Percentiles rank a stretch among this genome's conserved stretches.
Evolutionary conservation across 1,284 basidiomycete genomes (phyloP).

Genomic region (Laetiporus sulphureus): DNA sequence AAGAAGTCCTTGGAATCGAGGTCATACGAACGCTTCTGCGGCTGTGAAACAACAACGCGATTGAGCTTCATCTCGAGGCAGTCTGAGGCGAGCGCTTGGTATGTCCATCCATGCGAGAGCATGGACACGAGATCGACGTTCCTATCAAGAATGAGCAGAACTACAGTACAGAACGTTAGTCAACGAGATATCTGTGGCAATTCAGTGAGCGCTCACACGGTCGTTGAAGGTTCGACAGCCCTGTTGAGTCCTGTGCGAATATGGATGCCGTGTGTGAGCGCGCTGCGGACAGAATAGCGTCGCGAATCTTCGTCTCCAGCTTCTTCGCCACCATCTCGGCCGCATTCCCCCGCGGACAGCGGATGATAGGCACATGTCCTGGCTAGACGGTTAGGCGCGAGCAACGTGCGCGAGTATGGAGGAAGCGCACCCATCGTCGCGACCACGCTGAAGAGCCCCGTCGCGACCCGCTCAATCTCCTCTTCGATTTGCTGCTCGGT

Average conservation of each 20-base stretch:
- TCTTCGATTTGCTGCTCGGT: constrained; percentile 89
- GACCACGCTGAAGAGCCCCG: constrained; percentile 89
- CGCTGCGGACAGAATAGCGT: constrained; percentile 82
- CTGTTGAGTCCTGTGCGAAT: constrained; percentile 68
- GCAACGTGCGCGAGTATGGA: background rate
- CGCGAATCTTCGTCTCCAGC: constrained; percentile 88
- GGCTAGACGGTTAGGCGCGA: background rate
- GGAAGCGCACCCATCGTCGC: constrained; percentile 73
- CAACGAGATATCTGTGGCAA: too few species aligned
- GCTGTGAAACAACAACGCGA: constrained; percentile 74
- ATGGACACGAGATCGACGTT: constrained; percentile 95
- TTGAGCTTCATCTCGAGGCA: constrained; percentile 97
- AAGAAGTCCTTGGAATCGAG: constrained; percentile 99
- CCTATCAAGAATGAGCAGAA: constrained; percentile 90
- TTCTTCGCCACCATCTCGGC: constrained; percentile 98
- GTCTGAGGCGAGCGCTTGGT: constrained; percentile 97
- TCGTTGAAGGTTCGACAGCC: constrained; percentile 71
- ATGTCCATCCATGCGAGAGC: constrained; percentile 98
- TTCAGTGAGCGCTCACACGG: constrained; percentile 73
- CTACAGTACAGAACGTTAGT: too few species aligned
- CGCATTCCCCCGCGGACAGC: constrained; percentile 92
- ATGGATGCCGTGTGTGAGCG: constrained; percentile 51
- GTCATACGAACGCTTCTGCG: constrained; percentile 89
- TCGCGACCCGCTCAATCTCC: constrained; percentile 90
- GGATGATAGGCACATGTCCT: constrained; percentile 94